Evolutionary conservation across 805 yeast genomes (phyloP), one percentile per base, ranked within the genome.

Genomic region (Kregervanrija delftensis): DNA sequence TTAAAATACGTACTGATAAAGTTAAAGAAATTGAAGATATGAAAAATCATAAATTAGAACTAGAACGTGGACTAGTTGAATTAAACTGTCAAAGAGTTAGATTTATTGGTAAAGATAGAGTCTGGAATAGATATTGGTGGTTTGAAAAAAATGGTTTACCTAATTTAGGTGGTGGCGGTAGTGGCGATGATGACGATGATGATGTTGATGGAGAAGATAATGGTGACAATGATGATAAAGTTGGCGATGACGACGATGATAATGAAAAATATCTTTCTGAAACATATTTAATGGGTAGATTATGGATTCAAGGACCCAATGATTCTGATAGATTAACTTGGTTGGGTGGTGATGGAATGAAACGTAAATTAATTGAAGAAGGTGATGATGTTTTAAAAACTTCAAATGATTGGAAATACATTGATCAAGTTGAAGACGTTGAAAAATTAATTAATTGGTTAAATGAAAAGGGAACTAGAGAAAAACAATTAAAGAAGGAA

Each of bases 101-200:
- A 44, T 71, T 78, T 30, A 66, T 93, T 28, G 99, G 99, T 2
- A 74, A 80, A 47, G 99, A 93, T 62, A 68, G 96, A 41, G 76
- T 77, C 47, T 89, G 71, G 61, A 93, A 93, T 66, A 71, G 90
- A 51, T 93, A 91, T 61, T 93, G 96, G 95, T 93, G 96, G 96
- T 80, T 89, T 58, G 98, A 91, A 57, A 72, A 73, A 50, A 83
- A 84, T 57, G 99, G 98, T 0, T 69, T 88, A 40, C 87, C 89
- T 4, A 69, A 64, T 35, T 54, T 65, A 14, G 57, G 55, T 5
- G 41, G 53, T 37, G 55, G 44, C 4, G 56, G 43, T 14, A 46
- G 45, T 16, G 54, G 46, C 5, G 43, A 40, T 11, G 63, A 52
- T 2, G 60, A 57, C 2, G 65, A 56, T 11, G 72, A 58, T 0